Conservation (phyloP, 2,329 filamentous ascomycete genomes). For the Colletotrichum lentis region DNA sequence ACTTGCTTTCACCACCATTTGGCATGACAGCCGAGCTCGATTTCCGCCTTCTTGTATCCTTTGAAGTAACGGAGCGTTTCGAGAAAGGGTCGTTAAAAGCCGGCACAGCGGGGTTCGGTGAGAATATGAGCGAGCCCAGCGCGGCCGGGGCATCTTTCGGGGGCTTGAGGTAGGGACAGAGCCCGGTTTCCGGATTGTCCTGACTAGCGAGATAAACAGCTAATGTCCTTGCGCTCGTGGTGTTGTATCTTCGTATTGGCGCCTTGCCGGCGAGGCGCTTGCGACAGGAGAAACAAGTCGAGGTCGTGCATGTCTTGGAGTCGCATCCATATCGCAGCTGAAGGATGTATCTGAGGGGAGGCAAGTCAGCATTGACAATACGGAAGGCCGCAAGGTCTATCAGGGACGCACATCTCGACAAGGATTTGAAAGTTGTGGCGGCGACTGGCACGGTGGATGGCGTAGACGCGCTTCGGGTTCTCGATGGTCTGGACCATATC, state of each 20-base stretch:
- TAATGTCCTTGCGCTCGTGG: slow-evolving; percentile 81
- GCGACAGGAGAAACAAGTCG: slow-evolving; percentile 83
- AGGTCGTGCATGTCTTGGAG: slow-evolving; percentile 71
- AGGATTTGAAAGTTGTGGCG: slow-evolving; percentile 72
- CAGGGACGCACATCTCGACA: slow-evolving; percentile 67
- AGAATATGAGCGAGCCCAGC: slow-evolving; percentile 58
- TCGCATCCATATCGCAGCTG: slow-evolving; percentile 87
- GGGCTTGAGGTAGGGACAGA: slow-evolving; percentile 66
- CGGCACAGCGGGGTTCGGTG: slow-evolving; percentile 45
- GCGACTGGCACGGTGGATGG: slow-evolving; percentile 66
- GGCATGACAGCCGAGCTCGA: slow-evolving; percentile 7
- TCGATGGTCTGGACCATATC: slow-evolving; percentile 66
- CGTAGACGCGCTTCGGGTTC: slow-evolving; percentile 68
- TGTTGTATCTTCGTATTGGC: slow-evolving; percentile 80
- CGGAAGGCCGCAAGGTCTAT: slow-evolving; percentile 29
- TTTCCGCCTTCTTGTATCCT: slow-evolving; percentile 24
- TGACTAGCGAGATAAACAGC: slow-evolving; percentile 83
- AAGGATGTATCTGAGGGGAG: slow-evolving; percentile 69
- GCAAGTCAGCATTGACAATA: slow-evolving; percentile 37
- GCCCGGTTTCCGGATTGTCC: slow-evolving; percentile 74
- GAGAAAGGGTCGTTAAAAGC: slow-evolving; percentile 34
- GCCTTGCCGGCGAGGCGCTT: slow-evolving; percentile 71
- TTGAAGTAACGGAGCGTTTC: slow-evolving; percentile 31
- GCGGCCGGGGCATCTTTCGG: slow-evolving; percentile 56
- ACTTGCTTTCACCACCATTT: slow-evolving; percentile 11